These are phyloP conservation scores for Lecanicillium sp. DNA, from an alignment of 2,329 filamentous ascomycete species.

Conservation along the genomic window DNA sequence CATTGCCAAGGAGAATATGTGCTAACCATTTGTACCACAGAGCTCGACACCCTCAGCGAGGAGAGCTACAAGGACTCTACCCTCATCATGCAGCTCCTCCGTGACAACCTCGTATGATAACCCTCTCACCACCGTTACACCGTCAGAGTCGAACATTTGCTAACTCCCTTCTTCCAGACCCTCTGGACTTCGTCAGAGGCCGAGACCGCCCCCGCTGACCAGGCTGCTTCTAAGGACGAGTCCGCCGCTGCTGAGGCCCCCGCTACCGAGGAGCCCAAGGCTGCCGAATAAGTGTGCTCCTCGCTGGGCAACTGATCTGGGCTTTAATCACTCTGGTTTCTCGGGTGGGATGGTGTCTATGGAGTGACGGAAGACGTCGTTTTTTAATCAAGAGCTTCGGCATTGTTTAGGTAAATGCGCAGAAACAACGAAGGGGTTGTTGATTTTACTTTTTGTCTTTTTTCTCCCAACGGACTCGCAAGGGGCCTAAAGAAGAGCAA, in stretches of 20 bases:
- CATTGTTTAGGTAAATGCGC: conserved; percentile 40
- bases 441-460: conserved; percentile 17
- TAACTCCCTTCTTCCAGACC: conserved; percentile 53
- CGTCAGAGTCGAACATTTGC: background rate
- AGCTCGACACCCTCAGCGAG: conserved; percentile 94
- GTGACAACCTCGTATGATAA: conserved; percentile 75
- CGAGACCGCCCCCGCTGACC: conserved; percentile 57
- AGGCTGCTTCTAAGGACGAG: conserved; percentile 39
- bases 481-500: conserved; percentile 36
- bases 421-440: conserved; percentile 27
- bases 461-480: conserved; percentile 29
- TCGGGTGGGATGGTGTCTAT: conserved; percentile 53
- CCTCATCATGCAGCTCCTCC: conserved; percentile 96
- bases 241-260: conserved; percentile 44
- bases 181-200: conserved; percentile 99
- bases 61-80: conserved; percentile 99
- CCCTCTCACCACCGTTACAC: conserved; percentile 19
- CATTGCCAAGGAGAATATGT: background rate
- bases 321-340: conserved; percentile 24
- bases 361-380: conserved; percentile 55
- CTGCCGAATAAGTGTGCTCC: conserved; percentile 45
- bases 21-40: conserved; percentile 35
- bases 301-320: conserved; percentile 18
- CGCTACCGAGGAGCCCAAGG: conserved; percentile 60
- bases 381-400: conserved; percentile 42